Conservation (phyloP, 2,329 filamentous ascomycete genomes). For the Xylariomycetidae sp. region DNA sequence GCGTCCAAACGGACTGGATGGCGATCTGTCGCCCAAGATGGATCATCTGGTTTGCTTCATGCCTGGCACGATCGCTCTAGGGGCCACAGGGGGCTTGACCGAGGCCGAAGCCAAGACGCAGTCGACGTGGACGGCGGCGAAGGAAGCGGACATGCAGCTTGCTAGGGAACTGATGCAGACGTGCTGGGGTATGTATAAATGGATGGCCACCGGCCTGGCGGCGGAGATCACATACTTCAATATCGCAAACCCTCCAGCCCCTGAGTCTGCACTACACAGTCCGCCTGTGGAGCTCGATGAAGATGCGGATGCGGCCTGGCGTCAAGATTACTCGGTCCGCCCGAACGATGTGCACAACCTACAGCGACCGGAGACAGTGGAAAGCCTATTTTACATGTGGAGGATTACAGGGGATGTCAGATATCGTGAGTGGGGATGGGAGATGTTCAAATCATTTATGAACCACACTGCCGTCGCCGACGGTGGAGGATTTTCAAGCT, state of each 20-base stretch:
- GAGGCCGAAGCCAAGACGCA: conserved; percentile 71
- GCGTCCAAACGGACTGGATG: conserved; percentile 67
- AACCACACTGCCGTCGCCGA: conserved; percentile 77
- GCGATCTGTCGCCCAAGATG: conserved; percentile 79
- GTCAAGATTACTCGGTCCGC: conserved; percentile 75
- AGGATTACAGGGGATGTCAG: conserved; percentile 85
- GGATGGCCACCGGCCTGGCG: conserved; percentile 84
- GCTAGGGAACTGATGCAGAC: conserved; percentile 91
- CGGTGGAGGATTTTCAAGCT: conserved; percentile 75
- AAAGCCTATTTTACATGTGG: conserved; percentile 98
- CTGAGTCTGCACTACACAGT: conserved; percentile 51
- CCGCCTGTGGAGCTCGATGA: conserved; percentile 46
- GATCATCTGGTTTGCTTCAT: conserved; percentile 97
- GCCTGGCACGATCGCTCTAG: conserved; percentile 90
- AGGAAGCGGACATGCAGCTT: conserved; percentile 83
- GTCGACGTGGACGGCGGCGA: conserved; percentile 67
- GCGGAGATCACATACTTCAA: conserved; percentile 93
- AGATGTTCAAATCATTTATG: conserved; percentile 93
- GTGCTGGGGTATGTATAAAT: conserved; percentile 96
- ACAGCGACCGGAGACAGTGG: conserved; percentile 93
- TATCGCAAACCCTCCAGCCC: conserved; percentile 62
- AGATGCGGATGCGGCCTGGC: conserved; percentile 59
- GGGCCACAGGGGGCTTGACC: conserved; percentile 72
- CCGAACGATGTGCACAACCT: conserved; percentile 85
- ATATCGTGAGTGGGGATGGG: conserved; percentile 97